Evolutionary conservation across 805 yeast genomes (phyloP).

Genomic region (Schizosaccharomyces pombe): DNA sequence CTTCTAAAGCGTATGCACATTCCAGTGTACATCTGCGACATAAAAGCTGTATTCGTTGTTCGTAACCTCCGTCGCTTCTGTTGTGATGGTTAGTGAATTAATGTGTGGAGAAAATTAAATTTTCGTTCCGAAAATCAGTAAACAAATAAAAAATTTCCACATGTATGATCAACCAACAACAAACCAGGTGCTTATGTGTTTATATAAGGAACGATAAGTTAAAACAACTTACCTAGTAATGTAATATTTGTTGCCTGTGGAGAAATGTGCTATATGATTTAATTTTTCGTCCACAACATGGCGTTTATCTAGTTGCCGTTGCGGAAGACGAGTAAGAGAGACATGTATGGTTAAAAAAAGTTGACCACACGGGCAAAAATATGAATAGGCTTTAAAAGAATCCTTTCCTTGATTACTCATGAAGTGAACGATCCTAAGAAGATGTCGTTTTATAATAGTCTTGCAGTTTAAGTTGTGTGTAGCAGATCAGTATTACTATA

Average conservation of each 20-base stretch:
- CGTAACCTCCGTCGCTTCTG: neutral
- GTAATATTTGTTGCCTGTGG: neutral
- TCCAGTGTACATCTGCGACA: neutral
- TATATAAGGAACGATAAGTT: too few species aligned
- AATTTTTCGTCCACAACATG: neutral
- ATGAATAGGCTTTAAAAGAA: neutral
- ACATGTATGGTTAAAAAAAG: neutral
- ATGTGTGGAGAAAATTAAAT: neutral
- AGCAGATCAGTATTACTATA: too few species aligned
- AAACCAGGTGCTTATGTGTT: too few species aligned
- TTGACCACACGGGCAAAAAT: neutral
- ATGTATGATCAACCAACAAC: too few species aligned
- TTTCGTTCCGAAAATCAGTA: too few species aligned
- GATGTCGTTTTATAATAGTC: too few species aligned
- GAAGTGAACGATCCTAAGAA: too few species aligned
- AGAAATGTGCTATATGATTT: neutral
- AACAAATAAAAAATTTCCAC: too few species aligned
- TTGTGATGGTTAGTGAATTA: neutral
- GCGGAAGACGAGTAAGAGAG: neutral
- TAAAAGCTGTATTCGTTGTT: neutral
- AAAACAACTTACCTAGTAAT: conserved; percentile 1
- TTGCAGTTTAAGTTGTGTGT: too few species aligned
- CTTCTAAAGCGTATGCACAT: neutral
- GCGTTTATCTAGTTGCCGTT: neutral
- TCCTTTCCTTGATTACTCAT: too few species aligned